phyloP scores from a whole-genome alignment of 225 moss, liverwort and hornwort genomes.

The Thuidium tamariscinum region DNA sequence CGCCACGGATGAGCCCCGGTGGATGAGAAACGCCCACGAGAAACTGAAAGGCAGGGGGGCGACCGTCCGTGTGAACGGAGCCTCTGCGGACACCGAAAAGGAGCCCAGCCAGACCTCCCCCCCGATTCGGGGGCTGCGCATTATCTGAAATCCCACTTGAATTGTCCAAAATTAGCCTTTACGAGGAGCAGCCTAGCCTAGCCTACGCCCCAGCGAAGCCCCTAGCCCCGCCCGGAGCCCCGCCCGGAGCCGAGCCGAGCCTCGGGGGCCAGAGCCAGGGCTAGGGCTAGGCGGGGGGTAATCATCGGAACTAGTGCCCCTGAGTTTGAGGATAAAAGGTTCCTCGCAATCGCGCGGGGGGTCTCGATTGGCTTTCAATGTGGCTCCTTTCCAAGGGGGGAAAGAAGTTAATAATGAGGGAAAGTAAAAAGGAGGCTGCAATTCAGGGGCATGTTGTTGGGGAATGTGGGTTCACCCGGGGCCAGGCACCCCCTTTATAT shows the following conservation, averaged over 20 bases:
- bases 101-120: neutral
- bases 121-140: neutral
- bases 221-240: neutral
- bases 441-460: neutral
- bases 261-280: neutral
- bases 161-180: slow-evolving; percentile 9
- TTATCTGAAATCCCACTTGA: neutral
- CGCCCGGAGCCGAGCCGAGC: too few relatives aligned
- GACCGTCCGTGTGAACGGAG: neutral
- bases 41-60: neutral
- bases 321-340: neutral
- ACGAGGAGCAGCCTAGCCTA: neutral
- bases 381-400: neutral
- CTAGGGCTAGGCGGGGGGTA: neutral
- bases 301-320: neutral
- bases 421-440: neutral
- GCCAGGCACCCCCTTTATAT: neutral
- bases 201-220: neutral
- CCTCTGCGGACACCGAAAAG: neutral
- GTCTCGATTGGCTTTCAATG: neutral
- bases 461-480: neutral
- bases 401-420: neutral
- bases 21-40: neutral
- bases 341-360: neutral
- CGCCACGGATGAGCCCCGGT: too few relatives aligned